Evolutionary conservation across 805 yeast species (phyloP), one percentile per base, ranked within the genome.

Genomic region (Candida arabinofermentans): DNA sequence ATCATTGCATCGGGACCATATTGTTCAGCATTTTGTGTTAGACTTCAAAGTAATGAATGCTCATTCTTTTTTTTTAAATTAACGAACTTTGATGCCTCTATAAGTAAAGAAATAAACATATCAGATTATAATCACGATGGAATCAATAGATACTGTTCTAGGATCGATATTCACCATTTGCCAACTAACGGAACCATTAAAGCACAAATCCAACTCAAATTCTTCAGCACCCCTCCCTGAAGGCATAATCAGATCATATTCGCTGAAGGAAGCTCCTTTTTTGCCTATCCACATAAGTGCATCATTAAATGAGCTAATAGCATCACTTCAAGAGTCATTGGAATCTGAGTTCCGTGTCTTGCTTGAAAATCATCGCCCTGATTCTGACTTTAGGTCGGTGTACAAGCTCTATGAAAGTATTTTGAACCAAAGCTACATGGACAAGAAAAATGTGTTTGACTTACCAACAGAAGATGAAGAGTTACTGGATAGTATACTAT

Each of bases 81-180:
- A n/a, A n/a, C n/a, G n/a, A n/a, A n/a, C n/a, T n/a, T n/a, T n/a
- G n/a, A n/a, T n/a, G n/a, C n/a, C n/a, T n/a, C n/a, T n/a, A n/a
- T n/a, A n/a, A n/a, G n/a, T n/a, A n/a, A n/a, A n/a, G n/a, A n/a
- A n/a, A n/a, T n/a, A n/a, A n/a, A n/a, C n/a, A n/a, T n/a, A n/a
- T n/a, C n/a, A n/a, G n/a, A 30, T 19, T 2, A 8, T 7, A 24
- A 5, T 12, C 5, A 35, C 31, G 3, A 38, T 38, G 41, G 41
- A 38, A 4, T 31, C 22, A 9, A 5, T 32, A 4, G 41, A 38
- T 22, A 23, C 36, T 9, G 19, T 38, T 31, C 18, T 38, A n/a
- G 30, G 36, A 6, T 29, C 31, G 5, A 19, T 38, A 5, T 38
- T 38, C 16, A 38, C 27, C 23, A 22, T 38, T 10, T 38, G 31